These are phyloP conservation scores for Plectosphaerella cucumerina DNA, from an alignment of 2,329 filamentous ascomycete species.

Conservation along the genomic window DNA sequence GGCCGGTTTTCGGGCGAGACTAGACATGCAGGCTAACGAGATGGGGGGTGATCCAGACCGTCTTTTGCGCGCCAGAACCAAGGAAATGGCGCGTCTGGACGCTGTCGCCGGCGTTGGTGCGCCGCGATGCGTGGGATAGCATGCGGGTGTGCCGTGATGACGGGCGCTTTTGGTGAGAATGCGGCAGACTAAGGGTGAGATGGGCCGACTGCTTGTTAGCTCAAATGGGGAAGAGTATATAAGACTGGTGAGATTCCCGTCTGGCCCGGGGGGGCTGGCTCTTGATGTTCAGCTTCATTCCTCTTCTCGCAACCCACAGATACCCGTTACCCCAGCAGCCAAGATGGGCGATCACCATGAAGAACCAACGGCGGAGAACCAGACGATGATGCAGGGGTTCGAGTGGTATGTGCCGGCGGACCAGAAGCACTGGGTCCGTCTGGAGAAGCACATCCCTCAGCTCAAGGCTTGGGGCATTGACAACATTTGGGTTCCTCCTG, in stretches of 20 bases:
- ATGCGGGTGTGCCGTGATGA: not conserved
- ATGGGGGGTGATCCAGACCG: not conserved
- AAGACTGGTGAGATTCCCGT: not conserved
- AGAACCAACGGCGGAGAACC: conserved; percentile 34
- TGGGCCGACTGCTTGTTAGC: not conserved
- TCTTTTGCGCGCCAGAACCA: not conserved
- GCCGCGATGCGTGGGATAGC: not conserved
- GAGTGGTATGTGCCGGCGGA: conserved; percentile 70
- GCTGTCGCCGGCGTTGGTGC: not conserved
- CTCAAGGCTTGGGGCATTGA: conserved; percentile 60
- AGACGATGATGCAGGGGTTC: conserved; percentile 65
- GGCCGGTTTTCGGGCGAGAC: not conserved
- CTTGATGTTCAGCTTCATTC: not conserved
- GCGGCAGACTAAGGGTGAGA: not conserved
- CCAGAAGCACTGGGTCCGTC: conserved; percentile 58
- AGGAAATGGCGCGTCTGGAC: not conserved
- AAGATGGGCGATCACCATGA: conserved; percentile 9
- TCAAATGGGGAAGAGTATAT: too few species aligned
- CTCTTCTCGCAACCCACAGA: not conserved
- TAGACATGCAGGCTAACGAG: not conserved
- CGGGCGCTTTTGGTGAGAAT: not conserved
- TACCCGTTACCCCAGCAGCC: not conserved
- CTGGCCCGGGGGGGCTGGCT: not conserved
- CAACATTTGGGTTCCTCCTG: conserved; percentile 67
- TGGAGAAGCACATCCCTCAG: conserved; percentile 49